Evolutionary conservation across 306 rosid species (phyloP).

Genomic region (Sicyos baderoa): DNA sequence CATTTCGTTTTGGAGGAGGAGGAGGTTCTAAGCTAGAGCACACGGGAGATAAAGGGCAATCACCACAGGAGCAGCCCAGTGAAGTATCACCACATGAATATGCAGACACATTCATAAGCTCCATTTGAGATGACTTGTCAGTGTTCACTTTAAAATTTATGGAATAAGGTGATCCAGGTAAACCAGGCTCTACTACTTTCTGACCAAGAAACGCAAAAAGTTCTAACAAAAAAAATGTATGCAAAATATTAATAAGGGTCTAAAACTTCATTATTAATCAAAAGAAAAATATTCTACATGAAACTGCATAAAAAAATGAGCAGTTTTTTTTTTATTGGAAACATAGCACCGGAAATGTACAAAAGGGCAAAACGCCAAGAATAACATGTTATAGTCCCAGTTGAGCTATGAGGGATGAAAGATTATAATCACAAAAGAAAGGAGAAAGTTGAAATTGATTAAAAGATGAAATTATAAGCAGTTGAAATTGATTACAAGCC

Average conservation of each 20-base stretch:
- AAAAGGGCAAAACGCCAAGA: no score
- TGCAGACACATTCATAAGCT: slow-evolving; percentile 69
- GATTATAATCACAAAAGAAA: no score
- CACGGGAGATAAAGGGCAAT: slow-evolving; percentile 72
- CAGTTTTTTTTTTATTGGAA: not conserved
- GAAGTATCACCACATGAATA: slow-evolving; percentile 84
- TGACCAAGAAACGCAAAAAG: slow-evolving; percentile 80
- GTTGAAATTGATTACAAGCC: not conserved
- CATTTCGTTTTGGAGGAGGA: slow-evolving; percentile 46
- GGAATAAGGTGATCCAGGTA: slow-evolving; percentile 90
- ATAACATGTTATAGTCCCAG: no score
- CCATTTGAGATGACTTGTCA: slow-evolving; percentile 49
- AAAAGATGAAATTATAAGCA: no score
- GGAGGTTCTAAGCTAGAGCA: slow-evolving; percentile 66
- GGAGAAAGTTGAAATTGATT: not conserved
- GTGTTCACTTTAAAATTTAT: slow-evolving; percentile 49
- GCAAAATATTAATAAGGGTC: slow-evolving; percentile 28
- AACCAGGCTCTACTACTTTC: slow-evolving; percentile 51
- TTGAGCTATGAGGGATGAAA: no score
- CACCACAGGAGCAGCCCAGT: slow-evolving; percentile 95
- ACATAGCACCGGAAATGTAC: no score
- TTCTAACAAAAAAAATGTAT: slow-evolving; percentile 44
- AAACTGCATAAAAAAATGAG: slow-evolving; percentile 9
- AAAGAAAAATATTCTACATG: slow-evolving; percentile 15
- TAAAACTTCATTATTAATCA: slow-evolving; percentile 9